Conservation (phyloP, 805 yeast species). For the Kodamaea neixiangensis region DNA sequence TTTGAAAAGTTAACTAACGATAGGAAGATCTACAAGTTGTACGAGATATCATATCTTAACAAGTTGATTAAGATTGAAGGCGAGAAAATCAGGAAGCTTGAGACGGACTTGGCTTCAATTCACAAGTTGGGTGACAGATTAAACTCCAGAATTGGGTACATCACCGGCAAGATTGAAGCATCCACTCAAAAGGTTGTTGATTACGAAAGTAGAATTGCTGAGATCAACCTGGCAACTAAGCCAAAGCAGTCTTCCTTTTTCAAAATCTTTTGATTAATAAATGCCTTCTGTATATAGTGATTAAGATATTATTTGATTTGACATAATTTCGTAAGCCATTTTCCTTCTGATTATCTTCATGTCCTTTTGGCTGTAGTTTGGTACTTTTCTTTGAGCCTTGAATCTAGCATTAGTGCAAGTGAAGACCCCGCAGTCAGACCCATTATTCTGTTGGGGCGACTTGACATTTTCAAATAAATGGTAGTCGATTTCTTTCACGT, state of each 20-base stretch:
- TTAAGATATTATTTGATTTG: conserved; percentile 29
- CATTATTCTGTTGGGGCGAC: conserved; percentile 86
- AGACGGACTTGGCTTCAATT: conserved; percentile 67
- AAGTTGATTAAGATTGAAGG: conserved; percentile 60
- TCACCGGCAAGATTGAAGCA: conserved; percentile 64
- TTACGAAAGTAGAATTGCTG: conserved; percentile 31
- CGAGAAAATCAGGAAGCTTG: conserved; percentile 61
- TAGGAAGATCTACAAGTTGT: conserved; percentile 51
- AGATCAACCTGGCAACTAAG: conserved; percentile 16
- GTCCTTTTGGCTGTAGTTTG: conserved; percentile 65
- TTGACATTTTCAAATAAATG: conserved; percentile 25
- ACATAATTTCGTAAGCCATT: conserved; percentile 64
- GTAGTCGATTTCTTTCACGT: conserved; percentile 21
- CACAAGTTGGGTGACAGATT: conserved; percentile 54
- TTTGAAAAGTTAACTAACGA: conserved; percentile 67
- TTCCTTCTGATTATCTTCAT: conserved; percentile 66
- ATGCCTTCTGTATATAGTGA: background rate
- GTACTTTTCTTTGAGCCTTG: conserved; percentile 50
- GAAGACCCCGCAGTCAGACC: conserved; percentile 94
- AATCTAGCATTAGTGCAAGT: conserved; percentile 76
- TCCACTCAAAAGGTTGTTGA: conserved; percentile 48
- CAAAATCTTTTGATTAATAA: background rate
- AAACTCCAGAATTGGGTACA: conserved; percentile 64
- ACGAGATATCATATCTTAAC: conserved; percentile 64
- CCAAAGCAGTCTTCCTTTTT: conserved; percentile 2